These are phyloP conservation scores for Cercospora sesami DNA, from an alignment of 2,329 filamentous ascomycete genomes.

Conservation along the genomic window DNA sequence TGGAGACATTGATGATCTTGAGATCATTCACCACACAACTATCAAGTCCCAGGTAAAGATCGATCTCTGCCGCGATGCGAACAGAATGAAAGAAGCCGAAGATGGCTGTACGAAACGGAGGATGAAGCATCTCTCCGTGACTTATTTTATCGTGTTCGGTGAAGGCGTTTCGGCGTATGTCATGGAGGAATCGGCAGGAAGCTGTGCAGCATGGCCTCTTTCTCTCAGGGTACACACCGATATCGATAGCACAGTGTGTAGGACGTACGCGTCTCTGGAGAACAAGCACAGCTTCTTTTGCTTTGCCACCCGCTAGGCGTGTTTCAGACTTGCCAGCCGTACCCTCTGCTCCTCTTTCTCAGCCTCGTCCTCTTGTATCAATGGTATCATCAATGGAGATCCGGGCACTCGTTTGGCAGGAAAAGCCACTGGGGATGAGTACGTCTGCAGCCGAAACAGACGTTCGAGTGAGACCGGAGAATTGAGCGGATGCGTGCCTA, in stretches of 20 bases:
- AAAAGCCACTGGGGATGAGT: background rate
- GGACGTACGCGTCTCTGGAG: background rate
- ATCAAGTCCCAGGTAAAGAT: too few relatives aligned
- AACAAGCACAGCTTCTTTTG: background rate
- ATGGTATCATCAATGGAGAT: background rate
- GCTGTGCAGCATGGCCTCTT: background rate
- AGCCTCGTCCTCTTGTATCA: background rate
- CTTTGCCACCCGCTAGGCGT: conserved; percentile 1
- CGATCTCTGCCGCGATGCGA: too few relatives aligned
- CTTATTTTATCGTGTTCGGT: background rate
- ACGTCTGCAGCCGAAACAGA: background rate
- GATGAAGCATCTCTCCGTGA: background rate
- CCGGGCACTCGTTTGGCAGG: background rate
- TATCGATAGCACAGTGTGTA: background rate
- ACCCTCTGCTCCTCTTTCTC: background rate
- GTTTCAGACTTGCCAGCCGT: background rate
- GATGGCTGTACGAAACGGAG: background rate
- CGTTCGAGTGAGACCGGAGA: conserved; percentile 1
- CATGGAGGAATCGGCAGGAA: background rate
- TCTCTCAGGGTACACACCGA: background rate
- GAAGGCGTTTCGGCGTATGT: background rate
- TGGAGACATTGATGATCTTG: background rate
- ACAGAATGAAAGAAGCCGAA: background rate
- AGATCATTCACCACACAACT: background rate
- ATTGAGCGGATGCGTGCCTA: background rate